Base-by-base conservation (phyloP, 768 basidiomycete genomes). In the Thelephora ganbajun region DNA sequence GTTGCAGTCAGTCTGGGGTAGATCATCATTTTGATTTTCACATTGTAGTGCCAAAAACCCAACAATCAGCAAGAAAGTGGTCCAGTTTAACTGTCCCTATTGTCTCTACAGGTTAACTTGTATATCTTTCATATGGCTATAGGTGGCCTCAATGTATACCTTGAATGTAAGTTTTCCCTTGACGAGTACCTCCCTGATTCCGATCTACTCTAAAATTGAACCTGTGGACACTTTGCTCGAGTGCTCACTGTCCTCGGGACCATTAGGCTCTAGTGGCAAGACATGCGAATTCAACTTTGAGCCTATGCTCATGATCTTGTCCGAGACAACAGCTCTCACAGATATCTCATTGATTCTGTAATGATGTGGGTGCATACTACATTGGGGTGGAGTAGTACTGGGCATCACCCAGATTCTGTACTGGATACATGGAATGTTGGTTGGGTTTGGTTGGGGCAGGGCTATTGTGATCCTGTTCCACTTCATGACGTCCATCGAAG, bases 301-400 rank as follows among this genome's bases (percentile, higher is more conserved):
- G 0, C 64, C 80, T 0, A 80, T 89, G 0, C 77, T 96, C n/a
- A 63, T 75, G 11, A 65, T 99, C 19, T 79, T 98, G 57, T 74
- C 86, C 0, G 87, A 93, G 57, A 84, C 82, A 3, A 93, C 93
- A 61, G 64, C 73, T 13, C 64, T 87, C n/a, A n/a, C n/a, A 16
- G 87, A 93, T 50, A 63, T 99, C 22, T 72, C 74, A 12, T 48
- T 82, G 86, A 46, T 99, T 99, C 80, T 76, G 88, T 34, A 74
- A 82, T 39, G 96, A 99, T 51, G 90, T 92, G 0, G 96, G 98
- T 59, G 92, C 94, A 1, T 89, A 88, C 62, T 99, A 91, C 59
- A 86, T 98, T 43, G 96, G 98, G 66, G 94, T 94, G 96, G 37
- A 94, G 90, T 58, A 93, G 96, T 98, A 1, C 78, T 84, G 11